Base-by-base conservation (phyloP, 352 stramenopile genomes). In the Globisporangium uncinulatum region DNA sequence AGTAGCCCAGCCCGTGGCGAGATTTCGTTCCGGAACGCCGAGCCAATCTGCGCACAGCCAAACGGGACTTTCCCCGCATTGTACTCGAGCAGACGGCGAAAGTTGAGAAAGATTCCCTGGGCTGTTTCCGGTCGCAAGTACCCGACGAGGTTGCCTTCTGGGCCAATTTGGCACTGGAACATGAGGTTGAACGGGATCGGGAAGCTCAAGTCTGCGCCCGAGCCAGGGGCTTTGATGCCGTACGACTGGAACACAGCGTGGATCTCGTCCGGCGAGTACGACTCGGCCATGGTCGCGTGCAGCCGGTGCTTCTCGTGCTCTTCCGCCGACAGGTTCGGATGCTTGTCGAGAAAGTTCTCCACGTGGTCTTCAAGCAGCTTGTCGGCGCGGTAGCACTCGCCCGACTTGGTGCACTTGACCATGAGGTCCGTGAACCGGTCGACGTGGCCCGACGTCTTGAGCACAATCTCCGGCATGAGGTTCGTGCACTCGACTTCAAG, bases 171-270 rank as follows among this genome's bases (percentile, higher is more conserved):
- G 61, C 96, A 99, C 79, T 98, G 89, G 75, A 99, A 99, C 96
- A 99, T 99, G 54, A 99, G 77, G 84, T 99, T 99, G 81, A 99
- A 99, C 14, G 97, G 96, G 66, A 99, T 99, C 9, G 97, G 96
- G 59, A 95, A 87, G 67, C 91, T 97, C 52, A 99, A 87, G 37
- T 92, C 69, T 31, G 98, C 96, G 50, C 96, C 88, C 19, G 74
- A 73, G 51, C 82, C 87, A 0, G 96, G 93, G 31, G 91, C 84
- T 66, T 97, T 97, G 71, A 98, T 98, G 48, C 78, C 86, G 75
- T 99, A 98, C 63, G 97, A 76, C 62, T 93, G 75, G 55, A 99
- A 88, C 20, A 98, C 80, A 4, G 79, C 79, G 70, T 98, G 89
- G 61, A 99, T 92, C 77, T 99, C 96, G n/a, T 96, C 86, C 1